Evolutionary conservation across 805 yeast genomes (phyloP).

Genomic region (Tetrapisispora taiwanensis): DNA sequence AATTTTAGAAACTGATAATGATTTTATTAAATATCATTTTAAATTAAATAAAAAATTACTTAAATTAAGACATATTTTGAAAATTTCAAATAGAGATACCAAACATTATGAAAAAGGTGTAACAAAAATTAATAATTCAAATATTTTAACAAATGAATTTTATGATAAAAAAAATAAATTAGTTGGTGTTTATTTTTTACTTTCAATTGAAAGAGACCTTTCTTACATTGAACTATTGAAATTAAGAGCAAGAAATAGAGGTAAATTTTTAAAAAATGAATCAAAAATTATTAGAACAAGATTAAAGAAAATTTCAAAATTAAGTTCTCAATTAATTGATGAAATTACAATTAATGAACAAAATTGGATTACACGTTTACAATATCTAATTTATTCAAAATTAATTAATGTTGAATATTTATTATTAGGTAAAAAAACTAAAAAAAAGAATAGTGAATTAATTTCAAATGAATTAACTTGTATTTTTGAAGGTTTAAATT

Average conservation of each 20-base stretch:
- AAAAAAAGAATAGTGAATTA: conserved; percentile 13
- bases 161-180: conserved; percentile 39
- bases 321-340: conserved; percentile 34
- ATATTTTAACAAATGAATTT: conserved; percentile 39
- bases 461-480: conserved; percentile 19
- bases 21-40: conserved; percentile 58
- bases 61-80: conserved; percentile 54
- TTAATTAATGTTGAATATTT: conserved; percentile 39
- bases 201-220: conserved; percentile 66
- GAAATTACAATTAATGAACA: conserved; percentile 33
- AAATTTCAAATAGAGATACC: conserved; percentile 56
- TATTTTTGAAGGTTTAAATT: conserved; percentile 18
- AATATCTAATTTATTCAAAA: conserved; percentile 35
- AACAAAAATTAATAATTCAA: conserved; percentile 34
- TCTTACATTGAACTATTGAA: conserved; percentile 24
- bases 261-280: conserved; percentile 25
- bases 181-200: conserved; percentile 49
- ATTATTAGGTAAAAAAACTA: conserved; percentile 19
- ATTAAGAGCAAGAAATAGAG: conserved; percentile 24
- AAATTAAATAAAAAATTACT: conserved; percentile 50
- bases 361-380: conserved; percentile 30
- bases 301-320: conserved; percentile 50
- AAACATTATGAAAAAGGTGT: conserved; percentile 37
- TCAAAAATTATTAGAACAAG: conserved; percentile 49
- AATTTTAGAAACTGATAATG: conserved; percentile 56